These are phyloP conservation scores for Globisporangium rhizosaccharum DNA, from an alignment of 352 stramenopile species.

Conservation along the genomic window DNA sequence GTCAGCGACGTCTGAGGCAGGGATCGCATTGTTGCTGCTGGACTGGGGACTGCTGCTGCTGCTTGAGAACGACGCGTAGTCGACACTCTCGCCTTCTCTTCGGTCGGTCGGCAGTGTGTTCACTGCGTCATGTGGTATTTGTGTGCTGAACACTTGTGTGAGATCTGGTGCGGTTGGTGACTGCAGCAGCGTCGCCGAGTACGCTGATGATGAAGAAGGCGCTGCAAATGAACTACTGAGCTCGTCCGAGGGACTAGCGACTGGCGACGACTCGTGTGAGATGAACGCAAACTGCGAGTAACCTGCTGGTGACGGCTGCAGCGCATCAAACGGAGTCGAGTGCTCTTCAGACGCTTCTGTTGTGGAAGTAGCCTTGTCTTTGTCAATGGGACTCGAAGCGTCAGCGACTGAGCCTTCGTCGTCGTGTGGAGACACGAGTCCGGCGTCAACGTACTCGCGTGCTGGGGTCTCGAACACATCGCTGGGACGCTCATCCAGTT, in stretches of 20 bases:
- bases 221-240: not conserved
- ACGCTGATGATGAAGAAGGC: not conserved
- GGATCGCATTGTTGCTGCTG: not conserved
- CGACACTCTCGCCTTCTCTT: not conserved
- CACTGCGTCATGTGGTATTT: not conserved
- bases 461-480: not conserved
- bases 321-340: not conserved
- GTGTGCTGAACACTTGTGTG: not conserved
- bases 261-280: conserved; percentile 5
- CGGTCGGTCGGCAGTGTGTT: too few species aligned
- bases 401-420: too few species aligned
- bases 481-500: not conserved
- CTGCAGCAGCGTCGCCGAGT: not conserved
- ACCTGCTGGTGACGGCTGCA: conserved; percentile 3
- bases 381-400: too few species aligned
- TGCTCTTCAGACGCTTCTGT: not conserved
- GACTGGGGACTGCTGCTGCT: not conserved
- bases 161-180: not conserved
- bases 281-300: conserved; percentile 17
- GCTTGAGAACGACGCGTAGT: conserved; percentile 1
- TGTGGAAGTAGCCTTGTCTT: too few species aligned
- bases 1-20: not conserved
- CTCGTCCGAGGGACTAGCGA: not conserved
- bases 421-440: too few species aligned
- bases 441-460: not conserved